Conservation (phyloP, 768 basidiomycete species). For the Pholiota conissans region DNA sequence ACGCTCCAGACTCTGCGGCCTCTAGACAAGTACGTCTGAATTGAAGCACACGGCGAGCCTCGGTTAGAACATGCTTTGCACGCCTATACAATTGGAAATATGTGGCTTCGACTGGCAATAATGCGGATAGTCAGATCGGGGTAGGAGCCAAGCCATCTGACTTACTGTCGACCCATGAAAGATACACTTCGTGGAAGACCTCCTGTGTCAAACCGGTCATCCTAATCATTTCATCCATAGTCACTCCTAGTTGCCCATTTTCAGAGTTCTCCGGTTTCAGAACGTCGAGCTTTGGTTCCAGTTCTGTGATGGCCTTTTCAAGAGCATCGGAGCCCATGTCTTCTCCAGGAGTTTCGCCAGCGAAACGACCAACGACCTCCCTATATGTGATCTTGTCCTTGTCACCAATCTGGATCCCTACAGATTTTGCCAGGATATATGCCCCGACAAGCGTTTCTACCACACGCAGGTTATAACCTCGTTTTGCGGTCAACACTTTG, state of each 20-base stretch:
- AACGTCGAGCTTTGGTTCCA: conserved; percentile 49
- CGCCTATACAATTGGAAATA: conserved; percentile 85
- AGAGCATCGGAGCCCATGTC: conserved; percentile 48
- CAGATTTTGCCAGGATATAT: conserved; percentile 61
- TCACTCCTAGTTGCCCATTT: conserved; percentile 58
- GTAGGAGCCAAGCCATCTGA: neutral
- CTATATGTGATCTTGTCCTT: conserved; percentile 62
- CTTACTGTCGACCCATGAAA: conserved; percentile 81
- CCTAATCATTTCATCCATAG: conserved; percentile 71
- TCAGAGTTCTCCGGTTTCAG: conserved; percentile 43
- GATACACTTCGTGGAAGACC: conserved; percentile 65
- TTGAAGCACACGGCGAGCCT: conserved; percentile 77
- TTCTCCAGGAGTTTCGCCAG: conserved; percentile 45
- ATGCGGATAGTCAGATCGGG: conserved; percentile 4
- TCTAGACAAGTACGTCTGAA: conserved; percentile 71
- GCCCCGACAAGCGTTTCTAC: conserved; percentile 88
- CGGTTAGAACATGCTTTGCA: conserved; percentile 77
- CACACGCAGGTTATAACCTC: conserved; percentile 85
- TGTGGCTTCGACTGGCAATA: conserved; percentile 67
- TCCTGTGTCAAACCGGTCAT: conserved; percentile 56
- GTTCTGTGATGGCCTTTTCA: conserved; percentile 43
- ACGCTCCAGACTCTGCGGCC: conserved; percentile 23
- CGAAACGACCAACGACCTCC: conserved; percentile 62
- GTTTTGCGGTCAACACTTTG: conserved; percentile 75
- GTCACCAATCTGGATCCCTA: conserved; percentile 44